Conservation (phyloP, 192 early-diverging fungal genomes). For the Glomus cerebriforme region DNA sequence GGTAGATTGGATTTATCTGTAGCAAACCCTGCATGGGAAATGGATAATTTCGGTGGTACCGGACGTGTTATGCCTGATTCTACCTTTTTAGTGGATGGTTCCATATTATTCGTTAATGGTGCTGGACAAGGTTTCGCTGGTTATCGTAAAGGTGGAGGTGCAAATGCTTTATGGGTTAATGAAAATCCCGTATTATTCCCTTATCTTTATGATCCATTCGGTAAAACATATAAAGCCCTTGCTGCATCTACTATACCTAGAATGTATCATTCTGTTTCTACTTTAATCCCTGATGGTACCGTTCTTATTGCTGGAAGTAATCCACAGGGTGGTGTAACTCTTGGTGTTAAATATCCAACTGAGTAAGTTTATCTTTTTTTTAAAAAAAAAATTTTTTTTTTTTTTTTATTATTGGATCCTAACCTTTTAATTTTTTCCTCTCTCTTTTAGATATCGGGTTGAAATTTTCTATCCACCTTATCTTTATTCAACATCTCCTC, state of each 20-base stretch:
- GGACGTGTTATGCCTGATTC: conserved; percentile 52
- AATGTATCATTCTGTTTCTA: conserved; percentile 65
- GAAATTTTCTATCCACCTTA: neutral
- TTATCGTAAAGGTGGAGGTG: conserved; percentile 38
- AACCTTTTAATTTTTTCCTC: neutral
- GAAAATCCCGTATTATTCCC: conserved; percentile 54
- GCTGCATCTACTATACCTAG: conserved; percentile 52
- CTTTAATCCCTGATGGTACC: conserved; percentile 46
- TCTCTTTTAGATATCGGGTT: neutral
- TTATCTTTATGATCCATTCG: conserved; percentile 55
- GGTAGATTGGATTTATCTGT: conserved; percentile 49
- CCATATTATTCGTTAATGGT: conserved; percentile 57
- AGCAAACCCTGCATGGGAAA: conserved; percentile 50
- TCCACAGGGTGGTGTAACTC: conserved; percentile 32
- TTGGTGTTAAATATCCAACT: conserved; percentile 44
- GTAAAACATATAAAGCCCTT: conserved; percentile 42
- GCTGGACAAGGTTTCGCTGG: conserved; percentile 55
- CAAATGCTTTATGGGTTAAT: conserved; percentile 16
- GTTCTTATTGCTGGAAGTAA: conserved; percentile 46
- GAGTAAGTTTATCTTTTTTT: conserved; percentile 35
- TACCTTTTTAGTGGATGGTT: conserved; percentile 55
- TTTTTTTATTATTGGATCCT: neutral
- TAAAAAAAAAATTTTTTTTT: neutral
- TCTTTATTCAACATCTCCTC: neutral
- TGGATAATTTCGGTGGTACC: conserved; percentile 37